Conservation (phyloP, 2,329 filamentous ascomycete species). For the Cladosporium cucumerinum region DNA sequence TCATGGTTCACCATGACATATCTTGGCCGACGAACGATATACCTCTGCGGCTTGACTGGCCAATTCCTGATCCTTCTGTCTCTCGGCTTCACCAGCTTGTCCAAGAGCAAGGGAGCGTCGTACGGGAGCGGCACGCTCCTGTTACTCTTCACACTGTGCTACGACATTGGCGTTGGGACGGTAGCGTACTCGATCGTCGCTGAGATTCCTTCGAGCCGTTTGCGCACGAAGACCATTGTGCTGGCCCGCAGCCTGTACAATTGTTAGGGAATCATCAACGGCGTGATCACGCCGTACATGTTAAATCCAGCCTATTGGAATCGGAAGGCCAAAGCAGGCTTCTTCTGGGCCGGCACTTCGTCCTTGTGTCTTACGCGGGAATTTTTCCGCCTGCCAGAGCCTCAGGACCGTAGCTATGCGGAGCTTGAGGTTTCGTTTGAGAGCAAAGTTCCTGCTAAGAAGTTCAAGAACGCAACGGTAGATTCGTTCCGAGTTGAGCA, state of each 20-base stretch:
- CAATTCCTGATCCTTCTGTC: slow-evolving; percentile 23
- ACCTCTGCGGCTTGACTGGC: slow-evolving; percentile 28
- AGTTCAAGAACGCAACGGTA: slow-evolving; percentile 32
- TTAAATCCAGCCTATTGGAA: slow-evolving; percentile 28
- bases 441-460: slow-evolving; percentile 41
- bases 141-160: slow-evolving; percentile 72
- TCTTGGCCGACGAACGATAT: slow-evolving; percentile 37
- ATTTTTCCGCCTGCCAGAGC: slow-evolving; percentile 36
- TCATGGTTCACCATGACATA: slow-evolving; percentile 35
- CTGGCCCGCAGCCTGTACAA: slow-evolving; percentile 27
- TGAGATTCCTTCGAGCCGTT: slow-evolving; percentile 28
- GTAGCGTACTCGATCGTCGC: slow-evolving; percentile 55
- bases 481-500: slow-evolving; percentile 9
- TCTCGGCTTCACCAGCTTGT: slow-evolving; percentile 26
- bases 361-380: slow-evolving; percentile 32
- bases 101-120: slow-evolving; percentile 17
- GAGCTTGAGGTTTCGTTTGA: slow-evolving; percentile 58
- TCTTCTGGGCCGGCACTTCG: slow-evolving; percentile 32
- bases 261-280: slow-evolving; percentile 23
- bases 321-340: slow-evolving; percentile 34
- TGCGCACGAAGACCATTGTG: slow-evolving; percentile 30
- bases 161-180: slow-evolving; percentile 83
- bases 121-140: slow-evolving; percentile 24
- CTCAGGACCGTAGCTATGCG: slow-evolving; percentile 43
- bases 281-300: slow-evolving; percentile 26